phyloP scores from a whole-genome alignment of 441 rosid species.

The Erodium trifolium region DNA sequence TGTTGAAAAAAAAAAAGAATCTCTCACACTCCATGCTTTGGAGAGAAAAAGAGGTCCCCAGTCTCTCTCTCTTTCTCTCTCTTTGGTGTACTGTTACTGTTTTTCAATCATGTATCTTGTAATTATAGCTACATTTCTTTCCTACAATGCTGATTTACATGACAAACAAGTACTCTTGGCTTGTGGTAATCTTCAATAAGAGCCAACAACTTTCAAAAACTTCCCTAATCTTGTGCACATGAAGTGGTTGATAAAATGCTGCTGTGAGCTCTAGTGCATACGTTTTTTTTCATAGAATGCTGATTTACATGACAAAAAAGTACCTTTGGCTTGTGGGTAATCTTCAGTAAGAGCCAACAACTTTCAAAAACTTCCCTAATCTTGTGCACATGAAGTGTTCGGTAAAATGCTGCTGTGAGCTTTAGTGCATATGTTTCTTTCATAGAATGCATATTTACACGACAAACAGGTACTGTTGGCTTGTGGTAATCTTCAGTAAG shows the following conservation, averaged over 20 bases:
- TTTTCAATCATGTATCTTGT: conserved; percentile 11
- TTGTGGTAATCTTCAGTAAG: conserved; percentile 1
- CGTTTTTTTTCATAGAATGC: background rate
- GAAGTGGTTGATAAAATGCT: conserved; percentile 17
- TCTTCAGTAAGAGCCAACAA: too few relatives aligned
- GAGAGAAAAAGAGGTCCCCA: background rate
- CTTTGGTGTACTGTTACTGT: too few relatives aligned
- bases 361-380: too few relatives aligned
- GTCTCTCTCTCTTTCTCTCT: conserved; percentile 11
- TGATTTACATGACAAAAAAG: too few relatives aligned
- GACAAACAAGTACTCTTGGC: conserved; percentile 8
- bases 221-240: background rate
- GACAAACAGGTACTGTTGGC: conserved; percentile 9
- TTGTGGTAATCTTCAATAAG: background rate
- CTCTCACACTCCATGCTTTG: too few relatives aligned
- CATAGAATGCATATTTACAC: background rate
- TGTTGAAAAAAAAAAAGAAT: conserved; percentile 28
- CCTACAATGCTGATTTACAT: background rate
- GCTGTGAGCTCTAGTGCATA: conserved; percentile 17
- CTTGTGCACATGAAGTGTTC: too few relatives aligned
- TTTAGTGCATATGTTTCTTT: too few relatives aligned
- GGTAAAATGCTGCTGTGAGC: too few relatives aligned
- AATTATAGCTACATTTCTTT: conserved; percentile 18
- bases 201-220: background rate
- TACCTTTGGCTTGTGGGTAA: too few relatives aligned